A percentile compares a stretch with the other conserved stretches of the same genome.
Conservation (phyloP, 225 moss, liverwort and hornwort genomes). For the Pleurozium schreberi region DNA sequence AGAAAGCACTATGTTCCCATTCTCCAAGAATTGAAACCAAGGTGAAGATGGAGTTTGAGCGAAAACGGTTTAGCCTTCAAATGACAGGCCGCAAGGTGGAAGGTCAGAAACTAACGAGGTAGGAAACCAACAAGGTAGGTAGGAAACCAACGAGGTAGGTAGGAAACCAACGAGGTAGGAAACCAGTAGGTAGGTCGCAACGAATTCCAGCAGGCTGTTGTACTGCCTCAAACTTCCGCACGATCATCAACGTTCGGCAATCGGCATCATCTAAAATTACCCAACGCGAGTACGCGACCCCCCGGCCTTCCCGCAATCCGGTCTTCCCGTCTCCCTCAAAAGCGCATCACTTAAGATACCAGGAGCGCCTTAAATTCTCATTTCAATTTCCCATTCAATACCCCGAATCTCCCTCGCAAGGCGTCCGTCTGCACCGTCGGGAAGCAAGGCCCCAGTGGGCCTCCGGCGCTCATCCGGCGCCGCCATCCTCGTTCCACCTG, state of each 20-base stretch:
- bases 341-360: neutral
- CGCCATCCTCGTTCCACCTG: neutral
- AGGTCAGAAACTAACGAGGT: neutral
- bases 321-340: too few relatives aligned
- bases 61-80: neutral
- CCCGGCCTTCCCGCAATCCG: too few relatives aligned
- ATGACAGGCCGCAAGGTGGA: neutral
- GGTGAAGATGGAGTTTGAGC: too few relatives aligned
- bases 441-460: neutral
- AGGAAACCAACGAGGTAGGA: neutral
- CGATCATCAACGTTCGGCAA: neutral
- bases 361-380: neutral
- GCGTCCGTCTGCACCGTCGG: neutral
- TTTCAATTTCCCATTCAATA: neutral
- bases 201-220: neutral
- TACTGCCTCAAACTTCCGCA: neutral
- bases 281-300: too few relatives aligned
- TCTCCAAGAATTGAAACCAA: too few relatives aligned
- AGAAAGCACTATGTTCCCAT: too few relatives aligned
- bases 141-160: neutral
- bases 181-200: neutral
- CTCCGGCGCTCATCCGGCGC: neutral
- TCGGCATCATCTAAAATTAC: neutral
- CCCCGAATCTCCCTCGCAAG: neutral
- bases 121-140: neutral